These are phyloP conservation scores for Hermanozyma aechmeae DNA, from an alignment of 805 yeast species.

Conservation along the genomic window DNA sequence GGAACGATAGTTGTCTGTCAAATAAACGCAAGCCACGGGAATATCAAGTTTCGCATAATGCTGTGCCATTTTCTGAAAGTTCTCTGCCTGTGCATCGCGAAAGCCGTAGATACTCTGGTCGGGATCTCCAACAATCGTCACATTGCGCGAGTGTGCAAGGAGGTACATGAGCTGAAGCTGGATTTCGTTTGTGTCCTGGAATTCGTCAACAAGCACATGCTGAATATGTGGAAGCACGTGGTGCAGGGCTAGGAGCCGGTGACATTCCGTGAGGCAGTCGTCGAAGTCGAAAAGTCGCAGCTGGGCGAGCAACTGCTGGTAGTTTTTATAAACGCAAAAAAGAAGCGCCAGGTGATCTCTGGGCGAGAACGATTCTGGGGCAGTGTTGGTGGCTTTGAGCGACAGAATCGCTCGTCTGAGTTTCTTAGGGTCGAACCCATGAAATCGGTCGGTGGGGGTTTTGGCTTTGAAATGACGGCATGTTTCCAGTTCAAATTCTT, in stretches of 20 bases:
- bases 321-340: slow-evolving; percentile 34
- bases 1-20: slow-evolving; percentile 76
- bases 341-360: slow-evolving; percentile 10
- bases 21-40: slow-evolving; percentile 24
- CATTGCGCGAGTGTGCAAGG: slow-evolving; percentile 35
- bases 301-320: slow-evolving; percentile 38
- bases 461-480: slow-evolving; percentile 8
- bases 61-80: slow-evolving; percentile 48
- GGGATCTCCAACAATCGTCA: slow-evolving; percentile 93
- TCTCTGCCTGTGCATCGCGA: slow-evolving; percentile 65
- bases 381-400: slow-evolving; percentile 44
- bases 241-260: slow-evolving; percentile 37
- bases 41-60: slow-evolving; percentile 18
- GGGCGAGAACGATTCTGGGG: slow-evolving; percentile 30
- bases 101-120: slow-evolving; percentile 92
- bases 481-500: background rate
- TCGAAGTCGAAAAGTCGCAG: slow-evolving; percentile 66
- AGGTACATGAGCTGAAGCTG: slow-evolving; percentile 63
- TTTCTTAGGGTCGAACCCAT: slow-evolving; percentile 31
- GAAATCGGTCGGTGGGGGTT: slow-evolving; percentile 8
- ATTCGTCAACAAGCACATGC: slow-evolving; percentile 86
- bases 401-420: slow-evolving; percentile 41
- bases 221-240: slow-evolving; percentile 37
- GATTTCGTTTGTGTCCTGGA: slow-evolving; percentile 80
- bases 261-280: slow-evolving; percentile 58